Evolutionary conservation across 1,284 basidiomycete species (phyloP).

Genomic region (Irpex sp.): DNA sequence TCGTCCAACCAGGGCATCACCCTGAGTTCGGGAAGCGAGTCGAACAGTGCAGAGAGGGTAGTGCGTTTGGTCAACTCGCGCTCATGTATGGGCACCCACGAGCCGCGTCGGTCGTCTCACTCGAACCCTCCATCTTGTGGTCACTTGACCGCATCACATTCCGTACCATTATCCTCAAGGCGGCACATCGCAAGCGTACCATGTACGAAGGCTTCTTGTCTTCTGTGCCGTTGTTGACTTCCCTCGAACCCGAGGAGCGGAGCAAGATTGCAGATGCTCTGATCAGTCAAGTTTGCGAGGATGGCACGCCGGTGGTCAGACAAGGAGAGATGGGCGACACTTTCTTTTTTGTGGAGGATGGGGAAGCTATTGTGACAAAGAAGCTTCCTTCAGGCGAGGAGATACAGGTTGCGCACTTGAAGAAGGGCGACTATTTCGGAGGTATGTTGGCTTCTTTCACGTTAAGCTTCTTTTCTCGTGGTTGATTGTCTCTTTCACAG

Average conservation of each 20-base stretch:
- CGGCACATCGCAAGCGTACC: slow-evolving; percentile 82
- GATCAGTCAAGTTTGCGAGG: slow-evolving; percentile 77
- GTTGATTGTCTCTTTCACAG: slow-evolving; percentile 33
- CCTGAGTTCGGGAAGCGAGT: slow-evolving; percentile 80
- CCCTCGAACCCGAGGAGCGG: slow-evolving; percentile 82
- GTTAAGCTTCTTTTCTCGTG: slow-evolving; percentile 4
- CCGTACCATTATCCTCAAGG: slow-evolving; percentile 93
- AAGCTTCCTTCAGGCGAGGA: slow-evolving; percentile 55
- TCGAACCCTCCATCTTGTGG: slow-evolving; percentile 87
- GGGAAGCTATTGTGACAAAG: slow-evolving; percentile 87
- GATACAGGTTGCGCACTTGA: slow-evolving; percentile 70
- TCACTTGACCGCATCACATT: slow-evolving; percentile 96
- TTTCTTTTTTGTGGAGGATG: slow-evolving; percentile 96
- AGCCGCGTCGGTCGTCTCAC: slow-evolving; percentile 89
- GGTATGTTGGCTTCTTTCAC: slow-evolving; percentile 49
- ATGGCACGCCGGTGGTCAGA: slow-evolving; percentile 83
- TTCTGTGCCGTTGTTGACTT: slow-evolving; percentile 86
- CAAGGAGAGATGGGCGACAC: slow-evolving; percentile 96
- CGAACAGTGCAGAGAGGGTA: slow-evolving; percentile 80
- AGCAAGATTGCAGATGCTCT: slow-evolving; percentile 98
- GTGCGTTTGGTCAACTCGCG: slow-evolving; percentile 94
- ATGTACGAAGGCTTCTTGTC: slow-evolving; percentile 96
- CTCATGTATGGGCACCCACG: slow-evolving; percentile 98
- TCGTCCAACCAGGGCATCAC: slow-evolving; percentile 62
- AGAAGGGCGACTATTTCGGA: slow-evolving; percentile 97